Evolutionary conservation across 441 rosid genomes (phyloP).

Genomic region (Corymbia calophylla): DNA sequence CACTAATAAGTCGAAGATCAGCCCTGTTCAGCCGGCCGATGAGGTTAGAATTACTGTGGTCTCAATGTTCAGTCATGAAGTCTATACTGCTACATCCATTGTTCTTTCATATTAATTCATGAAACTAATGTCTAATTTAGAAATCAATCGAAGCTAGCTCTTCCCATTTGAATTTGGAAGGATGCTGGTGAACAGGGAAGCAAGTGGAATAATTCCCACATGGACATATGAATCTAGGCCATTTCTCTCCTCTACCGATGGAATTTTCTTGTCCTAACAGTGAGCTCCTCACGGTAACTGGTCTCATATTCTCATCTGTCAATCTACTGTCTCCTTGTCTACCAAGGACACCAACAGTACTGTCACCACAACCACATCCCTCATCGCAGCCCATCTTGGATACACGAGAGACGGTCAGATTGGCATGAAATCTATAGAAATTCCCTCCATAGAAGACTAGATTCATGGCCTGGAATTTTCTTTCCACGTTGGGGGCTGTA

Average conservation of each 20-base stretch:
- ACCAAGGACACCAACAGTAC: not conserved
- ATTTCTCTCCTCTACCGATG: not conserved
- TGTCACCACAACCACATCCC: not conserved
- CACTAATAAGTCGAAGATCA: not conserved
- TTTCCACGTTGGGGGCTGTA: not conserved
- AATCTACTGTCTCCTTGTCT: not conserved
- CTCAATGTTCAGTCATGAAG: not conserved
- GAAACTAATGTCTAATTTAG: not conserved
- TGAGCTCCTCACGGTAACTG: not conserved
- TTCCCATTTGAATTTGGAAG: not conserved
- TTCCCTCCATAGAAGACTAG: not conserved
- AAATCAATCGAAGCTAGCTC: not conserved
- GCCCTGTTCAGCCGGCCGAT: rapidly evolving
- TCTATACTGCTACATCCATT: not conserved
- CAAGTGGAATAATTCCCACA: not conserved
- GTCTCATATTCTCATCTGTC: not conserved
- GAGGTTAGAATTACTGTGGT: not conserved
- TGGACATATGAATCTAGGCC: not conserved
- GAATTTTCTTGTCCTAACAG: not conserved
- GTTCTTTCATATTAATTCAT: not conserved
- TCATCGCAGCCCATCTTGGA: not conserved
- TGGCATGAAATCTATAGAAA: not conserved
- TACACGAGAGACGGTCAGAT: not conserved
- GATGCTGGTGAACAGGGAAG: not conserved
- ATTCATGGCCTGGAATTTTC: not conserved